A percentile compares a stretch with the other conserved stretches of the same genome.
phyloP scores from a whole-genome alignment of 2,329 filamentous ascomycete species.

The Pyrenochaeta sp. region DNA sequence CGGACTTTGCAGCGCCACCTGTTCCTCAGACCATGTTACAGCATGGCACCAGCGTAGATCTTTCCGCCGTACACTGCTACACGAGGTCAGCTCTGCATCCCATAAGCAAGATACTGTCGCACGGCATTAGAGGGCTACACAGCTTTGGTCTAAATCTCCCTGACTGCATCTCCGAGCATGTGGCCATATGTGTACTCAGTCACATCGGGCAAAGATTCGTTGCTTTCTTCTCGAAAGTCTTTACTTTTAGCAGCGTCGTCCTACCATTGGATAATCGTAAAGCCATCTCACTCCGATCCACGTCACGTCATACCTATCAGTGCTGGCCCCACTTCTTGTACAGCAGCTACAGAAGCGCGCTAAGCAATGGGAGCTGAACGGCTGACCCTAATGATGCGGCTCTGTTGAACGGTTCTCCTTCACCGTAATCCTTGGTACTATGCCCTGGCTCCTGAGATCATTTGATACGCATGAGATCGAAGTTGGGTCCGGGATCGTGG shows the following conservation, averaged over 20 bases:
- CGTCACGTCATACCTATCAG: conserved; percentile 6
- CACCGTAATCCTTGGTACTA: no score
- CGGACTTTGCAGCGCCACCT: conserved; percentile 9
- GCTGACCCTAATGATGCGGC: conserved; percentile 4
- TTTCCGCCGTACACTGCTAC: conserved; percentile 14
- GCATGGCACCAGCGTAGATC: conserved; percentile 16
- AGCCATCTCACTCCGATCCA: conserved; percentile 11
- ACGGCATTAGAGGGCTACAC: conserved; percentile 11
- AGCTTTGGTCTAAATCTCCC: conserved; percentile 2
- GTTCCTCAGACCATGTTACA: conserved; percentile 17
- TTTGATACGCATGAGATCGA: no score
- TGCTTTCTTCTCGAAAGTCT: conserved; percentile 15
- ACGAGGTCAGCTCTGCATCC: conserved; percentile 14
- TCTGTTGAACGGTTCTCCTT: conserved; percentile 4
- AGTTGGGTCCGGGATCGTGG: no score
- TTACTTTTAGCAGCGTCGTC: conserved; percentile 16
- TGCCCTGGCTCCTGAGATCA: no score
- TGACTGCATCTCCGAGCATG: conserved; percentile 17
- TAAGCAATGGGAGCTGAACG: conserved; percentile 6
- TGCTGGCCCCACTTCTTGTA: conserved; percentile 7
- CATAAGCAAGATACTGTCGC: conserved; percentile 17
- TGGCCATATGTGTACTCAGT: conserved; percentile 11
- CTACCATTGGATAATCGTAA: conserved; percentile 17
- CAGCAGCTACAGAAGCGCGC: not conserved
- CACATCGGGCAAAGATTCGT: conserved; percentile 14